These are phyloP conservation scores for Teratosphaeria destructans DNA, from an alignment of 2,329 filamentous ascomycete species.

Conservation along the genomic window DNA sequence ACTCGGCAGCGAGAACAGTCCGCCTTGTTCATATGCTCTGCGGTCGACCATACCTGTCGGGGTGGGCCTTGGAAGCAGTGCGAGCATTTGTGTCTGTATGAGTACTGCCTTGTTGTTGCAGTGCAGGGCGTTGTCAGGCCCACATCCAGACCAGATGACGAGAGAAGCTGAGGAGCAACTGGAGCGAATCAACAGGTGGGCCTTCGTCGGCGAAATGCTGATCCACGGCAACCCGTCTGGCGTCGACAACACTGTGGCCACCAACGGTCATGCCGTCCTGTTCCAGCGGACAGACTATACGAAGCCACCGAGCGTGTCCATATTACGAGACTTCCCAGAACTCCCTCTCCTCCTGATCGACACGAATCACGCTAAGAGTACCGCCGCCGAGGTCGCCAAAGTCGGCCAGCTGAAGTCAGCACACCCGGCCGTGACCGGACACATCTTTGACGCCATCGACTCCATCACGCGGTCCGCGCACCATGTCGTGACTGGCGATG, in stretches of 20 bases:
- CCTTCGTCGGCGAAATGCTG: constrained; percentile 92
- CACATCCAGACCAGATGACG: constrained; percentile 80
- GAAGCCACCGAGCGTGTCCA: constrained; percentile 60
- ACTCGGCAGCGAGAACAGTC: constrained; percentile 66
- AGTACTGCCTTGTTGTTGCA: constrained; percentile 71
- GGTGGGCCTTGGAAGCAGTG: constrained; percentile 83
- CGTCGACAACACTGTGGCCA: constrained; percentile 91
- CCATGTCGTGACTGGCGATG: constrained; percentile 36
- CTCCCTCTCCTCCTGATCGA: constrained; percentile 83
- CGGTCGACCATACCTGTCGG: constrained; percentile 90
- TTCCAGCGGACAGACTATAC: constrained; percentile 70
- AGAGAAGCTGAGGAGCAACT: constrained; percentile 84
- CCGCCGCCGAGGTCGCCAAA: constrained; percentile 74
- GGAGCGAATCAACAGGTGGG: constrained; percentile 94
- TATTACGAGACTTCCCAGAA: constrained; percentile 82
- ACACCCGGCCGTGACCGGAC: constrained; percentile 67
- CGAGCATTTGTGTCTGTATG: constrained; percentile 85
- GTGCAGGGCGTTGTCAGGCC: constrained; percentile 76
- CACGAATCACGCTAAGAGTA: constrained; percentile 79
- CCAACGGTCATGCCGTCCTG: constrained; percentile 86
- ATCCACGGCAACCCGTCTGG: constrained; percentile 96
- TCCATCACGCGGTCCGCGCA: constrained; percentile 53
- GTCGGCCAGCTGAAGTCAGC: constrained; percentile 60
- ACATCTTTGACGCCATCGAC: constrained; percentile 79
- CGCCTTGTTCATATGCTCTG: constrained; percentile 77